Evolutionary conservation across 208 protist genomes (phyloP).

Genomic region (Trichomonas gallinae): DNA sequence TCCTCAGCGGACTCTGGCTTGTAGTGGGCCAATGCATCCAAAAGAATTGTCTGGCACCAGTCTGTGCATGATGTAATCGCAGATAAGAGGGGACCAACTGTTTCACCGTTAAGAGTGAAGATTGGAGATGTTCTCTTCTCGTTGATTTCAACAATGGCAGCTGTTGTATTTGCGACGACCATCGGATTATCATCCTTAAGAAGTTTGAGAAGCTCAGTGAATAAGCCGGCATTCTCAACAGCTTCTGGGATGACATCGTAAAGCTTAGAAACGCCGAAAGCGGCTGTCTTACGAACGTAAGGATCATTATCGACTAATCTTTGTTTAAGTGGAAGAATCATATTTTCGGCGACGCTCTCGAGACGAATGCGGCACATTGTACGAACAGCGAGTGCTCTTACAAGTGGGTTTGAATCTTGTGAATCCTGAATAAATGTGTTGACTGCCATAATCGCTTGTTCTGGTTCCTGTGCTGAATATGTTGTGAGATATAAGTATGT

Average conservation of each 20-base stretch:
- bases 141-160: constrained; percentile 75
- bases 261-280: constrained; percentile 83
- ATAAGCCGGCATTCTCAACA: constrained; percentile 61
- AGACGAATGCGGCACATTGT: constrained; percentile 20
- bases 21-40: constrained; percentile 71
- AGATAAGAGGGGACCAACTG: constrained; percentile 71
- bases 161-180: constrained; percentile 79
- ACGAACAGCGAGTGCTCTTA: neutral
- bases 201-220: constrained; percentile 55
- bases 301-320: neutral
- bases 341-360: constrained; percentile 12
- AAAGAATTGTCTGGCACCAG: constrained; percentile 90
- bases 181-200: constrained; percentile 83
- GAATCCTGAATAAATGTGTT: constrained; percentile 18
- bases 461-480: neutral
- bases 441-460: constrained; percentile 21
- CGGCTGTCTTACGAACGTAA: constrained; percentile 79
- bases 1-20: constrained; percentile 38
- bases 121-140: constrained; percentile 44
- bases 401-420: neutral
- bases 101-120: constrained; percentile 54
- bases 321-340: neutral
- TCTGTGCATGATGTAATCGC: constrained; percentile 86
- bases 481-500: neutral
- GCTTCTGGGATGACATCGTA: constrained; percentile 72